Base-by-base conservation (phyloP, 371 early-diverging fungal species). In the Fennellomyces sp. region DNA sequence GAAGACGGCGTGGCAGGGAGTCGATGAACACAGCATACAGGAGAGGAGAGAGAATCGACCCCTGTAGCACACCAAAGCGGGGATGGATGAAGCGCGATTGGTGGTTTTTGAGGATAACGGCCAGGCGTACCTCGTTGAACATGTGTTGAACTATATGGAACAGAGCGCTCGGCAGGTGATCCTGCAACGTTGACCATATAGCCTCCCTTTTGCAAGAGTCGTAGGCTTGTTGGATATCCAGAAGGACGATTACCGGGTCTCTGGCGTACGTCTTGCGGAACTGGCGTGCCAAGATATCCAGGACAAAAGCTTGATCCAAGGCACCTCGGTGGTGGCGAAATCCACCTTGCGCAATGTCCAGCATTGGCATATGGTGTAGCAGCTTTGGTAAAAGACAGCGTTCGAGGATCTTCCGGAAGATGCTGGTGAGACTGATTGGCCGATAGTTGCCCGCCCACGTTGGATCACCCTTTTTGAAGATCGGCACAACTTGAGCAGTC, bases 201-300 rank as follows among this genome's bases (percentile, higher is more conserved):
- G 58, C 28, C 1, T 41, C 28, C 0, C 70, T 39, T 30, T 69
- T 52, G 0, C 61, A 56, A 0, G 61, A 54, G 29, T 63, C 63
- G 26, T 68, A 68, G 0, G 65, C 67, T n/a, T 60, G 38, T 30
- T 66, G 60, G 10, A 66, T 72, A 21, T 72, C 69, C 7, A 72
- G 57, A 27, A 72, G 66, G 11, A 60, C 68, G 0, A 65, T 47
- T 2, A 55, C 49, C 5, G 68, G 61, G 0, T 27, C 5, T 13
- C 15, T 33, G 0, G 53, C 8, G 36, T 63, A 52, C 2, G 3
- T 3, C 1, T 27, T 5, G 11, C 13, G 8, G 36, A 39, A 56
- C 8, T 50, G n/a, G 3, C 57, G 45, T 5, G 61, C 56, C 2
- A 72, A 36, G 17, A 55, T 59, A 8, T 52, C 52, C 0, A 73